Evolutionary conservation across 139 green algal genomes (phyloP).

Genomic region (Deuterostichococcus epilithicus): DNA sequence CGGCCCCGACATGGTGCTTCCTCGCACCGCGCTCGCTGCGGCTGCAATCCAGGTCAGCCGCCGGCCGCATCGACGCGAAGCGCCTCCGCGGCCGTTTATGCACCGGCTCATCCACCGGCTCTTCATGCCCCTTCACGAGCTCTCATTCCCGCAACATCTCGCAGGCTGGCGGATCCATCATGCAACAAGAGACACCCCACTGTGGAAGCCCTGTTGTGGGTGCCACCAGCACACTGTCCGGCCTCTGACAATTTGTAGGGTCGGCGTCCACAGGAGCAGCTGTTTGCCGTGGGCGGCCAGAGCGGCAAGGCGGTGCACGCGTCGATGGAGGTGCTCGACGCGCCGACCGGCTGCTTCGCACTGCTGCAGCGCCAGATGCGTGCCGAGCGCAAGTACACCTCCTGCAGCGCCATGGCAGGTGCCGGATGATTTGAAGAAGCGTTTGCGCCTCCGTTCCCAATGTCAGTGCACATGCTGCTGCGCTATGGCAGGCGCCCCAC

Average conservation of each 20-base stretch:
- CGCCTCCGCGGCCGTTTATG: conserved; percentile 25
- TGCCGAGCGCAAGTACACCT: conserved; percentile 53
- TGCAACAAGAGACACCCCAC: too few relatives aligned
- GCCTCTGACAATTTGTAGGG: too few relatives aligned
- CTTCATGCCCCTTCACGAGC: not conserved
- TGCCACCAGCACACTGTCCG: too few relatives aligned
- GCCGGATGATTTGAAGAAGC: not conserved
- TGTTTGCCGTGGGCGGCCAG: conserved; percentile 66
- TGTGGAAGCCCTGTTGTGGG: too few relatives aligned
- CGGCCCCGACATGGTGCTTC: conserved; percentile 28
- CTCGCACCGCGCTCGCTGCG: conserved; percentile 39
- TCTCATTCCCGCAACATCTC: too few relatives aligned
- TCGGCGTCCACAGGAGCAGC: not conserved
- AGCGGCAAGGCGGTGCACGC: conserved; percentile 33
- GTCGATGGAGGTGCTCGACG: conserved; percentile 37
- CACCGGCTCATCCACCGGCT: conserved; percentile 12
- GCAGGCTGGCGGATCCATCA: too few relatives aligned
- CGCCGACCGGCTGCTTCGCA: conserved; percentile 32
- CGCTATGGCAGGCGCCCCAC: not conserved
- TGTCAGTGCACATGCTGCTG: not conserved
- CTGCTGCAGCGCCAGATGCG: conserved; percentile 27
- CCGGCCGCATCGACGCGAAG: too few relatives aligned
- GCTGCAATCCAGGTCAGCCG: conserved; percentile 29
- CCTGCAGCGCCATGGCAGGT: conserved; percentile 29
- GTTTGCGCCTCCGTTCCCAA: not conserved